phyloP scores from a whole-genome alignment of 805 yeast species.

The Yarrowia deformans region DNA sequence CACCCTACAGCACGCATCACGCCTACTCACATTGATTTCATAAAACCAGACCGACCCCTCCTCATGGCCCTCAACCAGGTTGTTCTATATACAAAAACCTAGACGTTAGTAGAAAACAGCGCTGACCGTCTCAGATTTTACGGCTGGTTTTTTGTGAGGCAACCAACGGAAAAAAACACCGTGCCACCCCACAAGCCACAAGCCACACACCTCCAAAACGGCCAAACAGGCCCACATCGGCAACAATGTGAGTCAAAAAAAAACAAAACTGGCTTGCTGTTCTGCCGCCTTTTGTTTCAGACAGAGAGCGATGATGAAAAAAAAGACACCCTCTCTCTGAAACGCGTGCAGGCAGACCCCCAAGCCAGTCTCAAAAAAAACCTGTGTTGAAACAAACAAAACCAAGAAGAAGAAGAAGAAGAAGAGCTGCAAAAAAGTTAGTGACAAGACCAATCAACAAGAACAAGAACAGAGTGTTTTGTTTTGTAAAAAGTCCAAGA shows the following conservation, averaged over 20 bases:
- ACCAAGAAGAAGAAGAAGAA: not conserved
- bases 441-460: not conserved
- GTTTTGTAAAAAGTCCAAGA: not conserved
- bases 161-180: not conserved
- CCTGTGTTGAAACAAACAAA: slow-evolving; percentile 15
- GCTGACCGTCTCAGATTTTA: no score
- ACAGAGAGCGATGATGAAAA: not conserved
- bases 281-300: not conserved
- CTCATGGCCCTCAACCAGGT: not conserved
- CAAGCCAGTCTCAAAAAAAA: not conserved
- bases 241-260: not conserved
- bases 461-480: no score
- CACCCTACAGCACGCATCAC: not conserved
- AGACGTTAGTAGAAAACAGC: slow-evolving; percentile 16
- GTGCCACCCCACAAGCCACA: not conserved
- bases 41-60: slow-evolving; percentile 1
- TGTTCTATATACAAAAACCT: slow-evolving; percentile 29
- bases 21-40: slow-evolving; percentile 25
- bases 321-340: not conserved
- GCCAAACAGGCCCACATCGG: not conserved
- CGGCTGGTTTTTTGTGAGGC: no score
- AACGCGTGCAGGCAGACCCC: not conserved
- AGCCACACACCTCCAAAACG: not conserved
- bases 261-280: not conserved
- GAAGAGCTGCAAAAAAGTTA: slow-evolving; percentile 24